Evolutionary conservation across 176 grass and related monocot species (phyloP), one percentile per base, ranked within the genome.

Genomic region (Luzula sylvatica): DNA sequence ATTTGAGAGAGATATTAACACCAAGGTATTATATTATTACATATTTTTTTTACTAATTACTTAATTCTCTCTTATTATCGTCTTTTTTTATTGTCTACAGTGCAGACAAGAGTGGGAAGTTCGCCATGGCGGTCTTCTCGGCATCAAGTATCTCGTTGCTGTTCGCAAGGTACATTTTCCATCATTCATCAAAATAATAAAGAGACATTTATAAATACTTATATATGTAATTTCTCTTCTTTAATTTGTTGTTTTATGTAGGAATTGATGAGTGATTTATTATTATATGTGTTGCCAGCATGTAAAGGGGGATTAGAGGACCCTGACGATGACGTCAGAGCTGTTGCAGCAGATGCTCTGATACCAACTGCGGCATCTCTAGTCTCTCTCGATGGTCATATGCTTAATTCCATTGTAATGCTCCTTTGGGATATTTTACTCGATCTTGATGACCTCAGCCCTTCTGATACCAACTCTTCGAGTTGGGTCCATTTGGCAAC

Each of bases 1-100:
- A n/a, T n/a, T n/a, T n/a, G n/a, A 98, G 92, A 71, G 92, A 98
- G 79, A 98, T 98, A 68, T 72, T 90, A 77, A 90, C 72, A 98
- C 82, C 92, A 98, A 82, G 92, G 92, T 50, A 16, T 35, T 67
- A 70, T 41, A 20, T 20, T 41, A 15, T 15, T 60, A 35, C 7
- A 15, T 50, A 38, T 3, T 49, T 29, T 32, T 49, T 35, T 25
- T 8, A 19, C 29, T 35, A 11, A 23, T 30, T 43, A 19, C 23
- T 47, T 39, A 15, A 24, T 24, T 28, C 42, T n/a, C 15, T 50
- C 25, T 50, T 47, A 4, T 26, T 12, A 28, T 47, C 28, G 2
- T 26, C 48, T 81, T 85, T 48, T 82, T 85, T 73, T 50, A 64
- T 19, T 35, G 15, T 64, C 24, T 64, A 48, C 92, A 98, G 92